These are phyloP conservation scores for Schrenkiella parvula DNA, from an alignment of 345 rosid species.

Conservation along the genomic window DNA sequence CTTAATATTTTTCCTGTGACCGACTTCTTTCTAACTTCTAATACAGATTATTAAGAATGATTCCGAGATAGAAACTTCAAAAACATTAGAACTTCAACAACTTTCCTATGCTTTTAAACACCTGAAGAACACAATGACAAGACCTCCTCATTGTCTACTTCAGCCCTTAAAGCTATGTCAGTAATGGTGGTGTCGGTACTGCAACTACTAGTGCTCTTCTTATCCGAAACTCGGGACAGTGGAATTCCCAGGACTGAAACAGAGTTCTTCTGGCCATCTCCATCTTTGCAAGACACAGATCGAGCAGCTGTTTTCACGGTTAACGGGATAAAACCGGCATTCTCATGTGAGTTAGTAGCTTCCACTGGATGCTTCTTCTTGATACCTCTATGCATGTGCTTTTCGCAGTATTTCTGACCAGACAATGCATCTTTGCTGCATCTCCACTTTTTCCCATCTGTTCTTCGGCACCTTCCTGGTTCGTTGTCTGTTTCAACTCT, in stretches of 20 bases:
- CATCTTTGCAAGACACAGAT: slow-evolving; percentile 8
- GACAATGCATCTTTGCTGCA: slow-evolving; percentile 51
- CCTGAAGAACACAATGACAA: slow-evolving; percentile 31
- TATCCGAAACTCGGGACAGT: slow-evolving; percentile 19
- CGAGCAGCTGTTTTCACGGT: slow-evolving; percentile 3
- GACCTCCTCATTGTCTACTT: slow-evolving; percentile 25
- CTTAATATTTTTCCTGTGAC: background rate
- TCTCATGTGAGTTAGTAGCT: slow-evolving; percentile 10
- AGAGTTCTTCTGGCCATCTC: slow-evolving; percentile 31
- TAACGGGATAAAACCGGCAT: background rate
- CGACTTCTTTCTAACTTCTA: background rate
- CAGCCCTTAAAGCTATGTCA: slow-evolving; percentile 34
- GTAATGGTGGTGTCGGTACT: slow-evolving; percentile 60
- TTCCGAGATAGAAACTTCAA: background rate
- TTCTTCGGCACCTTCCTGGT: slow-evolving; percentile 66
- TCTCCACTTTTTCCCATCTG: slow-evolving; percentile 85
- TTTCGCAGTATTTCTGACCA: slow-evolving; percentile 56
- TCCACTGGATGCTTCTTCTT: slow-evolving; percentile 30
- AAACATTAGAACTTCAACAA: slow-evolving; percentile 1
- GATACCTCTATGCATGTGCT: slow-evolving; percentile 69
- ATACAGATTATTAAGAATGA: slow-evolving; percentile 6
- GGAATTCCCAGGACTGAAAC: slow-evolving; percentile 34
- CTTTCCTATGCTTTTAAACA: slow-evolving; percentile 27
- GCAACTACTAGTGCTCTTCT: slow-evolving; percentile 33
- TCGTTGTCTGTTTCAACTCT: slow-evolving; percentile 36